Percentiles rank a stretch among this genome's conserved stretches.
phyloP scores from a whole-genome alignment of 345 rosid species.

The Populus pruinosa region DNA sequence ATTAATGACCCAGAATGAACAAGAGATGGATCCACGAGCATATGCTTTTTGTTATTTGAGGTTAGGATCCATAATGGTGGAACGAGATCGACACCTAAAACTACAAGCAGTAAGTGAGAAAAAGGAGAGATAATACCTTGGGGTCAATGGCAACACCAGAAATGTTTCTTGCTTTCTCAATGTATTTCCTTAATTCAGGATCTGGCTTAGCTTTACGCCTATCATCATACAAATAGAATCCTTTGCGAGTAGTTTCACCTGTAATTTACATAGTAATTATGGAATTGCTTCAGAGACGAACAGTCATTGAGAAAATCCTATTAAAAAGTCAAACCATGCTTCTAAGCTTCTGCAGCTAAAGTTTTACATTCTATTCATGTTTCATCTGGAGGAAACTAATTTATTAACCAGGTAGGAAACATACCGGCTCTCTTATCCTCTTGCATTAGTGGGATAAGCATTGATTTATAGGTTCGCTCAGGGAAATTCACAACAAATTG shows the following conservation, averaged over 20 bases:
- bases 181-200: constrained; percentile 66
- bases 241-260: constrained; percentile 85
- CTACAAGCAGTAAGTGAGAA: neutral
- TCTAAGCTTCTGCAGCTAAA: neutral
- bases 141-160: constrained; percentile 69
- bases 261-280: neutral
- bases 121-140: constrained; percentile 44
- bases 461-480: constrained; percentile 76
- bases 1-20: neutral
- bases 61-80: neutral
- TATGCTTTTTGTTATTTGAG: neutral
- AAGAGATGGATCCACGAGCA: neutral
- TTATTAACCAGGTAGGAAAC: neutral
- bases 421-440: constrained; percentile 92
- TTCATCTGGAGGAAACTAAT: neutral
- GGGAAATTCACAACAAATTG: constrained; percentile 82
- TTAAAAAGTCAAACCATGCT: neutral
- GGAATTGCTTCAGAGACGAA: constrained; percentile 8
- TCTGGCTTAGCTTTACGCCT: constrained; percentile 87
- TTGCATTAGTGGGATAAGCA: constrained; percentile 80
- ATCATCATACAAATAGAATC: constrained; percentile 78
- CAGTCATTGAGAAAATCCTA: constrained; percentile 5
- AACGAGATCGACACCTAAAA: neutral
- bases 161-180: constrained; percentile 78
- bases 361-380: neutral